Percentiles rank a stretch among this genome's conserved stretches.
phyloP scores from a whole-genome alignment of 495 filamentous ascomycete species.

The Chaetomium tenue region DNA sequence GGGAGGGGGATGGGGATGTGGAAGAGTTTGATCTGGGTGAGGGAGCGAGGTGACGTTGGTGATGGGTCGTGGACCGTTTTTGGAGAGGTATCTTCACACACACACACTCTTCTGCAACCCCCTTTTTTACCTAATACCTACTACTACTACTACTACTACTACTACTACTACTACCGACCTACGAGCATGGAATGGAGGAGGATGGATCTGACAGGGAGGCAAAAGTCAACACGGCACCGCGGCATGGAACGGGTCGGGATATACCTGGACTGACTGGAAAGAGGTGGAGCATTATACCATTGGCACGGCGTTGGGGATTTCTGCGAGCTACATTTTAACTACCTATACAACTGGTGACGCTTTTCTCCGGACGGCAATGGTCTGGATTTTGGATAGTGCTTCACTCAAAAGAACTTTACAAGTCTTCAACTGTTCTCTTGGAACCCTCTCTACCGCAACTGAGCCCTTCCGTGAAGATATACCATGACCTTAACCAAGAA shows the following conservation, averaged over 20 bases:
- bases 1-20: not conserved
- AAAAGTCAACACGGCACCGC: not conserved
- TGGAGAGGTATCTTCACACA: not conserved
- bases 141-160: too few species aligned
- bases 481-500: too few species aligned
- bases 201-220: not conserved
- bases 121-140: not conserved
- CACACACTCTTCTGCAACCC: too few species aligned
- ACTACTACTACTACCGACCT: not conserved
- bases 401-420: not conserved
- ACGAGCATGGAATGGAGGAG: not conserved
- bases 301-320: constrained; percentile 29
- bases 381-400: not conserved
- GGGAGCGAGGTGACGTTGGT: constrained; percentile 15
- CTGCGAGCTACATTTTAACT: not conserved
- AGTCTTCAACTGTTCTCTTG: not conserved
- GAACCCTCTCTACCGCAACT: too few species aligned
- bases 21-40: not conserved
- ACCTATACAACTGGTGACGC: not conserved
- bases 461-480: too few species aligned
- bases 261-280: not conserved
- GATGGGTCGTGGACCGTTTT: constrained; percentile 8
- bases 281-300: constrained; percentile 29
- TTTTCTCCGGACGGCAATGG: not conserved
- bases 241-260: not conserved